A percentile compares a stretch with the other conserved stretches of the same genome.
Conservation (phyloP, 805 yeast genomes). For the Candida stauntonica region DNA sequence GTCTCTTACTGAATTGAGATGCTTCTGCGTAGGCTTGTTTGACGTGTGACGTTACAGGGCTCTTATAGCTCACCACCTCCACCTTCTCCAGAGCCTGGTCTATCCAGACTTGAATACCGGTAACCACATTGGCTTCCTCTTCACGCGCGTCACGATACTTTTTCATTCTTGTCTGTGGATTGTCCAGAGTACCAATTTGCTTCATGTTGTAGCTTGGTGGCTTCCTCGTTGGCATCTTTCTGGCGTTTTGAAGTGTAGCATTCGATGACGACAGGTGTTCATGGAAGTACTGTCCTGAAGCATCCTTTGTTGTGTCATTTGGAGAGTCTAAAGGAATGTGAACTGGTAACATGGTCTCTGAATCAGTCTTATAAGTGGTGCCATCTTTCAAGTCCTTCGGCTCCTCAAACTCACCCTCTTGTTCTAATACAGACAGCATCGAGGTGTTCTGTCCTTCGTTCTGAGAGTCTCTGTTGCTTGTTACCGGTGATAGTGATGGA, state of each 20-base stretch:
- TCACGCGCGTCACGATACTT: constrained; percentile 40
- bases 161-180: constrained; percentile 38
- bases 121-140: constrained; percentile 42
- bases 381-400: constrained; percentile 8
- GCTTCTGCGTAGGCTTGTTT: constrained; percentile 65
- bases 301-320: constrained; percentile 3
- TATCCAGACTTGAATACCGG: constrained; percentile 59
- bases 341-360: constrained; percentile 20
- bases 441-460: constrained; percentile 7
- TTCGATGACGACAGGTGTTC: constrained; percentile 9
- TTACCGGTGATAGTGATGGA: neutral
- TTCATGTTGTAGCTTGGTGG: constrained; percentile 33
- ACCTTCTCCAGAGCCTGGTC: constrained; percentile 30
- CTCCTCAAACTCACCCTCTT: neutral
- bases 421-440: constrained; percentile 12
- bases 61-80: constrained; percentile 26
- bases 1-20: constrained; percentile 23
- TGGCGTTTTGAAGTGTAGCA: neutral
- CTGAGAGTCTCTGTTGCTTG: neutral
- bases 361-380: constrained; percentile 23
- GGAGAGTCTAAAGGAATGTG: constrained; percentile 25
- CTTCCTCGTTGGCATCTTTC: constrained; percentile 6
- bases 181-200: constrained; percentile 35
- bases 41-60: constrained; percentile 38
- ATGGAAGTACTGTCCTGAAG: constrained; percentile 10